Base-by-base conservation (phyloP, 495 filamentous ascomycete species). In the Lichenothelia convexa region DNA sequence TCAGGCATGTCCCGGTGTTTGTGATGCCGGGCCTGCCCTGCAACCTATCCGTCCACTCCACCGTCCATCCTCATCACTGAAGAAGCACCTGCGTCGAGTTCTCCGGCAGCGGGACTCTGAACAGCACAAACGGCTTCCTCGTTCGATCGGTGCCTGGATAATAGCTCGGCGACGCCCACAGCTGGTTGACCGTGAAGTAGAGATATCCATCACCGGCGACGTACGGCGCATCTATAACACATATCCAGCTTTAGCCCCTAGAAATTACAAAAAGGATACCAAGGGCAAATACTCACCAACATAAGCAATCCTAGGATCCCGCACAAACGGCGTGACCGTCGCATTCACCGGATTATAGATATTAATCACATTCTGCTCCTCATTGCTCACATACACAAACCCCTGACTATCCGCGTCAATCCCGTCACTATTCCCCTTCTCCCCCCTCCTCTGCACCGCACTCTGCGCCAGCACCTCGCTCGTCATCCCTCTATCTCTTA, bases 271-370 rank as follows among this genome's bases (percentile, higher is more conserved):
- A n/a, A n/a, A n/a, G n/a, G n/a, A n/a, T n/a, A n/a, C n/a, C n/a
- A n/a, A n/a, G n/a, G n/a, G n/a, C n/a, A n/a, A n/a, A n/a, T n/a
- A n/a, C n/a, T n/a, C n/a, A n/a, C n/a, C n/a, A n/a, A n/a, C n/a
- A n/a, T n/a, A n/a, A n/a, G n/a, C n/a, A n/a, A n/a, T n/a, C n/a
- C n/a, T n/a, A n/a, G 59, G 53, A 41, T 63, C 58, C 21, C 59
- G 38, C 9, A 58, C 49, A 35, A 56, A 61, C 13, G 49, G 27
- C 12, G 17, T 39, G 1, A 50, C 41, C 0, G 51, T 58, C 3
- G 53, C 61, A 31, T 61, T 63, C 19, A 24, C 33, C 9, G 61
- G 59, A 33, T 61, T 51, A 44, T 56, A 65, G 24, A 59, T 40
- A 22, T 46, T 44, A 6, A 67, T 47, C 0, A 47, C 51, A 35